Evolutionary conservation across 371 early-diverging fungal genomes (phyloP).

Genomic region (Mucor irregularis): DNA sequence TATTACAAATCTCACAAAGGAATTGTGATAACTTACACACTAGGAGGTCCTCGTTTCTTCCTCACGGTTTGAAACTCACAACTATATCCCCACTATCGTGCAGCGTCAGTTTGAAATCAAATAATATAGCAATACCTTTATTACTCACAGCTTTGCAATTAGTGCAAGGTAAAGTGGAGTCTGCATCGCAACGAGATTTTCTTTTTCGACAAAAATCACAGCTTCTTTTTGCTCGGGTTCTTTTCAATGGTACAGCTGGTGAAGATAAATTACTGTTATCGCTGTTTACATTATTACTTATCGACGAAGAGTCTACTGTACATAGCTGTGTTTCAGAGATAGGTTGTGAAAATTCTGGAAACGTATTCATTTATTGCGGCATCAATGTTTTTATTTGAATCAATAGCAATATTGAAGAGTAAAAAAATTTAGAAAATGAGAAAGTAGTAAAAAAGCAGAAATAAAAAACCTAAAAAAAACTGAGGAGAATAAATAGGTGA

Average conservation of each 20-base stretch:
- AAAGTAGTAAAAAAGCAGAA: not conserved
- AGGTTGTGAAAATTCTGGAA: constrained; percentile 7
- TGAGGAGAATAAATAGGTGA: not conserved
- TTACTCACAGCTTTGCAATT: constrained; percentile 56
- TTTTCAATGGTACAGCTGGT: constrained; percentile 31
- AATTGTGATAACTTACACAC: constrained; percentile 31
- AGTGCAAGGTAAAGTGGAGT: constrained; percentile 44
- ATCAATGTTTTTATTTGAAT: not conserved
- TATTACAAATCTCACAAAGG: not conserved
- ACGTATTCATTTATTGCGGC: not conserved
- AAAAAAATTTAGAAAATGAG: no score
- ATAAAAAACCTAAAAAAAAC: not conserved
- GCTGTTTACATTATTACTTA: constrained; percentile 18
- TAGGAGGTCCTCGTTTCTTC: constrained; percentile 54
- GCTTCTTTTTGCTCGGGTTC: constrained; percentile 53
- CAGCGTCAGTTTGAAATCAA: not conserved
- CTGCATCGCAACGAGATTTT: constrained; percentile 54
- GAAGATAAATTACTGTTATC: not conserved
- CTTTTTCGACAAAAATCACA: constrained; percentile 56
- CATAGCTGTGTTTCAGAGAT: no score
- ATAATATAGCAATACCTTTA: not conserved
- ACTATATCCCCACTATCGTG: constrained; percentile 53
- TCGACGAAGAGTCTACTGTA: no score
- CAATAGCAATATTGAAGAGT: not conserved
- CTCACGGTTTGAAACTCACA: constrained; percentile 49